Evolutionary conservation across 2,329 filamentous ascomycete species (phyloP).

Genomic region (Cordyceps pruinosa): DNA sequence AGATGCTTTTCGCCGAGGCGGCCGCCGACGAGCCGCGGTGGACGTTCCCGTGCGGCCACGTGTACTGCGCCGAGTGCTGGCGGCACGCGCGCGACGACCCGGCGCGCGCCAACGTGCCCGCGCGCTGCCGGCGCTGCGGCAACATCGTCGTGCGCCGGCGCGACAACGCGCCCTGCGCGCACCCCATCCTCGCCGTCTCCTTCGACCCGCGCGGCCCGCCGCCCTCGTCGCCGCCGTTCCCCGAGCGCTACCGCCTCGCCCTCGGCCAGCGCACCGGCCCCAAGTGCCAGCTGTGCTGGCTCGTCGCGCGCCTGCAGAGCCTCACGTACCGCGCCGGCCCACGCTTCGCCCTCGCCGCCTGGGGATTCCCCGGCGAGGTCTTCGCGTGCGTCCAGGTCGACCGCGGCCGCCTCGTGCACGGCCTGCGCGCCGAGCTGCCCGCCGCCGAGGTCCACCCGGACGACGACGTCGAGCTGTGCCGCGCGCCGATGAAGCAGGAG

Average conservation of each 20-base stretch:
- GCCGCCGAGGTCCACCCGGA: neutral
- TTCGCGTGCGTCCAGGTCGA: constrained; percentile 12
- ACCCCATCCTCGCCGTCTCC: neutral
- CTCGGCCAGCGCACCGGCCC: constrained; percentile 8
- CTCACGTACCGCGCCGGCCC: neutral
- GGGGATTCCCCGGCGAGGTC: neutral
- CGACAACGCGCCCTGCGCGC: constrained; percentile 7
- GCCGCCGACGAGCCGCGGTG: neutral
- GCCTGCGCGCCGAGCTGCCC: constrained; percentile 1
- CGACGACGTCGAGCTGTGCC: neutral
- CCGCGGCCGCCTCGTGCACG: constrained; percentile 5
- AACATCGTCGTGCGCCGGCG: constrained; percentile 5
- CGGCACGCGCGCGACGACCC: neutral
- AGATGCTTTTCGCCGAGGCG: constrained; percentile 11
- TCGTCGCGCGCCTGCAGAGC: constrained; percentile 5
- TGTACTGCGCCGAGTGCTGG: constrained; percentile 9
- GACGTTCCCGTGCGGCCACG: constrained; percentile 11
- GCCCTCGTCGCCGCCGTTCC: neutral
- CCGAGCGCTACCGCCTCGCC: neutral
- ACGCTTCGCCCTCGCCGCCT: neutral
- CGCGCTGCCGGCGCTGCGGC: neutral
- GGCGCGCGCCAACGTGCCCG: neutral
- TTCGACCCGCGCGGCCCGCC: neutral
- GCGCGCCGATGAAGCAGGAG: neutral
- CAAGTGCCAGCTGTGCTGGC: constrained; percentile 10